Evolutionary conservation across 1,284 basidiomycete species (phyloP).

Genomic region (Salmacisia buchloeana): DNA sequence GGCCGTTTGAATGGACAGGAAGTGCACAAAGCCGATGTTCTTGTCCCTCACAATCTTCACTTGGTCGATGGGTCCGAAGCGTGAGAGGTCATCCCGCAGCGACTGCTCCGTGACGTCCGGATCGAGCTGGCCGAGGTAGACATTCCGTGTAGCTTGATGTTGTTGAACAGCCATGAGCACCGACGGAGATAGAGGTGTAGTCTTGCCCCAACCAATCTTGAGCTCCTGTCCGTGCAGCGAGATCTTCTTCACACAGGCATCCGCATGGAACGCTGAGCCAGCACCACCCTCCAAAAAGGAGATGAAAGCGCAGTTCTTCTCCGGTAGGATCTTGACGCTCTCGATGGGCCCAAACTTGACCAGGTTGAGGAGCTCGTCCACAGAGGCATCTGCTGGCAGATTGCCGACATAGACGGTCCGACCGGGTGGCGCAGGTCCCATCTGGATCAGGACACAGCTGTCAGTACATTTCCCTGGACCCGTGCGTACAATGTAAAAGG

Average conservation of each 20-base stretch:
- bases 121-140: conserved; percentile 45
- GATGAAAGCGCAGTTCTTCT: conserved; percentile 96
- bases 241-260: conserved; percentile 47
- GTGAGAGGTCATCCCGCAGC: conserved; percentile 39
- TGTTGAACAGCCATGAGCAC: conserved; percentile 48
- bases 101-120: conserved; percentile 38
- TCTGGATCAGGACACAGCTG: background rate
- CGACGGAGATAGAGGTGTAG: conserved; percentile 36
- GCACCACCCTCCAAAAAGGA: conserved; percentile 55
- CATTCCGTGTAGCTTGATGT: conserved; percentile 46
- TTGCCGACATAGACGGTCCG: conserved; percentile 97
- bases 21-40: conserved; percentile 49
- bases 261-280: conserved; percentile 48
- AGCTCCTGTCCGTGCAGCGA: conserved; percentile 47
- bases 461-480: no score
- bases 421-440: conserved; percentile 50
- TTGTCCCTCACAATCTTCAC: conserved; percentile 50
- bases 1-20: conserved; percentile 46
- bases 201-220: conserved; percentile 51
- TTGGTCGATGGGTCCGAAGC: conserved; percentile 49
- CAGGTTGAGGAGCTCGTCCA: conserved; percentile 92
- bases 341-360: conserved; percentile 97
- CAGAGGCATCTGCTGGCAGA: conserved; percentile 87
- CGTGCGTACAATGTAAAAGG: background rate
- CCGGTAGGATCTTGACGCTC: conserved; percentile 87